These are phyloP conservation scores for Eurotiales sp. DNA, from an alignment of 2,329 filamentous ascomycete genomes.

Conservation along the genomic window DNA sequence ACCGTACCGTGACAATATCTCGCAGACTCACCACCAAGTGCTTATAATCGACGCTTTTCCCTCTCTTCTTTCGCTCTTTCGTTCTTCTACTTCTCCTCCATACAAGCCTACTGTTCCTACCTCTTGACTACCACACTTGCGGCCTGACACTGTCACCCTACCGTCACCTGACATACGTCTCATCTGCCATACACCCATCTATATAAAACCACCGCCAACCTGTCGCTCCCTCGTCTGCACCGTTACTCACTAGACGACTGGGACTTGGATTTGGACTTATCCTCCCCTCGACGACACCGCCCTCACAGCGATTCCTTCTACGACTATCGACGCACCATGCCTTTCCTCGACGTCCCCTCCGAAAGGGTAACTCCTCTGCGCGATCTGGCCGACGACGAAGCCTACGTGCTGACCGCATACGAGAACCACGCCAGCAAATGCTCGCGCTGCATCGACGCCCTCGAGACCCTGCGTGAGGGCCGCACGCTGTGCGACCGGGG, in stretches of 20 bases:
- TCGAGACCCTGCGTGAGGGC: constrained; percentile 24
- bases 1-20: constrained; percentile 12
- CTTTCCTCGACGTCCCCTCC: constrained; percentile 13
- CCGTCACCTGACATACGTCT: too few relatives aligned
- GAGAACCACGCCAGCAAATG: constrained; percentile 33
- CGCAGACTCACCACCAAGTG: neutral
- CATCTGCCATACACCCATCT: too few relatives aligned
- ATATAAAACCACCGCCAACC: constrained; percentile 10
- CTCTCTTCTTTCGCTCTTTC: too few relatives aligned
- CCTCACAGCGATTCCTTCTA: constrained; percentile 13
- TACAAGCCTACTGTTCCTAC: neutral
- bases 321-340: constrained; percentile 16
- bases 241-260: constrained; percentile 9
- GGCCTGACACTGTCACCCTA: neutral
- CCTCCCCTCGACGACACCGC: constrained; percentile 5
- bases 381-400: constrained; percentile 28
- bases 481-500: constrained; percentile 32
- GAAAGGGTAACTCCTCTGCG: constrained; percentile 11
- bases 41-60: too few relatives aligned
- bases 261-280: constrained; percentile 4
- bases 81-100: neutral
- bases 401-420: constrained; percentile 32
- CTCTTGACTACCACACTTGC: neutral
- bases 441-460: constrained; percentile 28
- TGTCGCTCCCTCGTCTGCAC: constrained; percentile 14